A percentile compares a stretch with the other conserved stretches of the same genome.
These are phyloP conservation scores for Ascodesmis nigricans DNA, from an alignment of 495 filamentous ascomycete genomes.

Conservation along the genomic window DNA sequence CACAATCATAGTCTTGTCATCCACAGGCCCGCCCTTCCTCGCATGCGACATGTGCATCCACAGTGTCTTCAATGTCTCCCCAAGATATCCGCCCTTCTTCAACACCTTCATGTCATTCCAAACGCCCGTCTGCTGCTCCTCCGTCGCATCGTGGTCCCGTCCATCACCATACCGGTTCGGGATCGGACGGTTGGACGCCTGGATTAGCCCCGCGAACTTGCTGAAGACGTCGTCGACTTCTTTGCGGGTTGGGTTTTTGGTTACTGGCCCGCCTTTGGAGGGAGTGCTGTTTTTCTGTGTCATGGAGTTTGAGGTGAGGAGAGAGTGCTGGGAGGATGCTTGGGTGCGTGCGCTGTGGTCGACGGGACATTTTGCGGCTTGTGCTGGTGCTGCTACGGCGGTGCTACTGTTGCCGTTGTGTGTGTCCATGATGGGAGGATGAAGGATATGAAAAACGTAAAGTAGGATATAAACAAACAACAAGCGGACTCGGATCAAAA, in stretches of 20 bases:
- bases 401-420: too few relatives aligned
- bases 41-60: slow-evolving; percentile 32
- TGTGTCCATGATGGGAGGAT: too few relatives aligned
- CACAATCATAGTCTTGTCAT: slow-evolving; percentile 45
- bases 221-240: slow-evolving; percentile 16
- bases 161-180: slow-evolving; percentile 46
- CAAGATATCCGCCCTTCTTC: slow-evolving; percentile 26
- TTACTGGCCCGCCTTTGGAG: too few relatives aligned
- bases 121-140: slow-evolving; percentile 33
- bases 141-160: slow-evolving; percentile 26
- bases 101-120: slow-evolving; percentile 41
- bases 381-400: too few relatives aligned
- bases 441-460: too few relatives aligned
- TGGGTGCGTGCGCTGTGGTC: too few relatives aligned
- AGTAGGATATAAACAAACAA: too few relatives aligned
- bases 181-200: slow-evolving; percentile 40
- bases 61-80: slow-evolving; percentile 32
- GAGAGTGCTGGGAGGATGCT: too few relatives aligned
- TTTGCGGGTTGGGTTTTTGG: slow-evolving; percentile 13
- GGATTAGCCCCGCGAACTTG: slow-evolving; percentile 28
- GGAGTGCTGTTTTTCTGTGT: too few relatives aligned
- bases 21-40: slow-evolving; percentile 32
- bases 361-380: too few relatives aligned
- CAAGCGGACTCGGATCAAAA: too few relatives aligned
- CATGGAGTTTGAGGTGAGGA: too few relatives aligned